These are phyloP conservation scores for Vicia faba DNA, from an alignment of 306 rosid species.

Conservation along the genomic window DNA sequence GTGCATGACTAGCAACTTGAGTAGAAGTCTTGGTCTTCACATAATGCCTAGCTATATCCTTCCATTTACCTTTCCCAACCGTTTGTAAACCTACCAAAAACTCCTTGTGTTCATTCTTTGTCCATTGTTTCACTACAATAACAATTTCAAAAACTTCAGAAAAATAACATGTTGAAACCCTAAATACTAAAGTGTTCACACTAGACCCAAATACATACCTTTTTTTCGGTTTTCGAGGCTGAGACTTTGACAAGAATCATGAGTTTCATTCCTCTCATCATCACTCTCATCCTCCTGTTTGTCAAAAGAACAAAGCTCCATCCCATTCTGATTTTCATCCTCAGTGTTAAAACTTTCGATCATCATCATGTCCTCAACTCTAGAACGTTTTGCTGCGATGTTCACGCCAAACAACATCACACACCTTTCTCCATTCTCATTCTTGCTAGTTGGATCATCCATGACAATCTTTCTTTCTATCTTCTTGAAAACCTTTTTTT, in stretches of 20 bases:
- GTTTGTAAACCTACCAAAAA: constrained; percentile 57
- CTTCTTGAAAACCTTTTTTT: too few relatives aligned
- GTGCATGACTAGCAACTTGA: constrained; percentile 76
- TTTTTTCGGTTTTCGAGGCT: not conserved
- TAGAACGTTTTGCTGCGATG: constrained; percentile 37
- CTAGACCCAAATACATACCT: not conserved
- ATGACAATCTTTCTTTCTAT: too few relatives aligned
- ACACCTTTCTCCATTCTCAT: constrained; percentile 19
- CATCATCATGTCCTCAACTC: not conserved
- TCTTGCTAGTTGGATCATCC: too few relatives aligned
- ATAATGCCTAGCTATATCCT: constrained; percentile 54
- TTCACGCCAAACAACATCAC: constrained; percentile 64
- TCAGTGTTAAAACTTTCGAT: constrained; percentile 40
- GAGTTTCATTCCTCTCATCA: not conserved
- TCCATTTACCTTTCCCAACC: constrained; percentile 68
- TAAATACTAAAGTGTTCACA: too few relatives aligned
- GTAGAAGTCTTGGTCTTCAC: constrained; percentile 60
- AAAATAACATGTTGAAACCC: too few relatives aligned
- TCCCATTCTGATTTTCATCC: too few relatives aligned
- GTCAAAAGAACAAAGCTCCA: too few relatives aligned
- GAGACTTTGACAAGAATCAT: not conserved
- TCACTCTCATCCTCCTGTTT: not conserved
- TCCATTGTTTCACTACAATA: constrained; percentile 53
- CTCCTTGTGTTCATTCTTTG: constrained; percentile 51
- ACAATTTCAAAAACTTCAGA: too few relatives aligned